Evolutionary conservation across 2,329 filamentous ascomycete genomes (phyloP).

Genomic region (Gnomoniopsis sp.): DNA sequence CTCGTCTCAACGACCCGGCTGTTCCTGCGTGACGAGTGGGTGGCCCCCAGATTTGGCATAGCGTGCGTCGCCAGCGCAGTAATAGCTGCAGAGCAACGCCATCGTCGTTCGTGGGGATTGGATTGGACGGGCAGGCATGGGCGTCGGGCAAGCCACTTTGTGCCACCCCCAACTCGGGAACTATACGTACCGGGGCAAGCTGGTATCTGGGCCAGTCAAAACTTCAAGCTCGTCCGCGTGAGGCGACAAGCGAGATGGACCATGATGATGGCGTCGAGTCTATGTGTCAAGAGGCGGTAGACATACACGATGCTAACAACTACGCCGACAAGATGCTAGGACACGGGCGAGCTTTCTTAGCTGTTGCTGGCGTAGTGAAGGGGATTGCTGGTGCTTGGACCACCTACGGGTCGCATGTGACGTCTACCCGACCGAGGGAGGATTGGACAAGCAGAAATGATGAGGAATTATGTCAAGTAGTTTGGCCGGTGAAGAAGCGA

Average conservation of each 20-base stretch:
- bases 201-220: no score
- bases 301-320: background rate
- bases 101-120: background rate
- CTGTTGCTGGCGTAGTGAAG: no score
- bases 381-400: no score
- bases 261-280: background rate
- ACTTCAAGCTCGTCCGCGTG: background rate
- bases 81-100: background rate
- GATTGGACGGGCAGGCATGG: background rate
- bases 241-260: background rate
- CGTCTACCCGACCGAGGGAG: no score
- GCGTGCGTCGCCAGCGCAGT: no score
- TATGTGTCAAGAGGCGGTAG: background rate
- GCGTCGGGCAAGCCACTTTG: background rate
- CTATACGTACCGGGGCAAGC: background rate
- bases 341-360: background rate
- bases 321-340: background rate
- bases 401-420: no score
- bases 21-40: background rate
- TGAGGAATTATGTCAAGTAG: background rate
- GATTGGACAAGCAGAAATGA: no score
- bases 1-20: no score
- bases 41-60: background rate
- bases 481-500: background rate
- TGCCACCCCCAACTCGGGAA: background rate